Percentiles rank a stretch among this genome's conserved stretches.
These are phyloP conservation scores for Amesomyces nigricolor DNA, from an alignment of 2,329 filamentous ascomycete genomes.

Conservation along the genomic window DNA sequence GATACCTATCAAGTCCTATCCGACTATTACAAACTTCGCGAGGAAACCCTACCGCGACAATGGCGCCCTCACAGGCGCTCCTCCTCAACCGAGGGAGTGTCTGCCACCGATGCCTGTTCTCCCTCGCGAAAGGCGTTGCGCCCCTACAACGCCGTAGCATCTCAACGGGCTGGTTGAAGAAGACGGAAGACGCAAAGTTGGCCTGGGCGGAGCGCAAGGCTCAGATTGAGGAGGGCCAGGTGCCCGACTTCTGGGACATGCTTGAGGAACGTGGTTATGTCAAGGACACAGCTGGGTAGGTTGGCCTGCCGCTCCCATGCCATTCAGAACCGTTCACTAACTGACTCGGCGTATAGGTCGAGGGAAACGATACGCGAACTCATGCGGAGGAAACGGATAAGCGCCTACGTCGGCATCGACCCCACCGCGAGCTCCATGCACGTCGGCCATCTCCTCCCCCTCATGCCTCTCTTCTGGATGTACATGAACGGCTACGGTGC, in stretches of 20 bases:
- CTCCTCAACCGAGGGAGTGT: slow-evolving; percentile 16
- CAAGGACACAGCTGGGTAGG: slow-evolving; percentile 69
- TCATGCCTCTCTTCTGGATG: slow-evolving; percentile 83
- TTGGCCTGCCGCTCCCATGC: slow-evolving; percentile 6
- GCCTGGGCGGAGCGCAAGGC: slow-evolving; percentile 46
- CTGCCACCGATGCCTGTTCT: slow-evolving; percentile 18
- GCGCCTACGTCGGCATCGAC: slow-evolving; percentile 75
- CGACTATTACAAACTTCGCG: neutral
- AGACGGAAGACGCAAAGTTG: slow-evolving; percentile 37
- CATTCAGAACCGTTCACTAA: neutral
- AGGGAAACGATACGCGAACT: slow-evolving; percentile 51
- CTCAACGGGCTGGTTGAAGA: slow-evolving; percentile 36
- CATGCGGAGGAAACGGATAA: slow-evolving; percentile 60
- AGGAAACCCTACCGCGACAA: slow-evolving; percentile 4
- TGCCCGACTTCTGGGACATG: slow-evolving; percentile 53
- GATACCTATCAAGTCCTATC: neutral
- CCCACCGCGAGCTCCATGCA: slow-evolving; percentile 76
- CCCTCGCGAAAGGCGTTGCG: neutral
- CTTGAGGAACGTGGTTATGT: slow-evolving; percentile 68
- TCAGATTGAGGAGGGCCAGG: slow-evolving; percentile 45
- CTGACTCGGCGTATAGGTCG: slow-evolving; percentile 31
- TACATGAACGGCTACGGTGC: slow-evolving; percentile 68
- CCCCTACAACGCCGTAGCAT: slow-evolving; percentile 12
- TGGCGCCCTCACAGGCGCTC: slow-evolving; percentile 19
- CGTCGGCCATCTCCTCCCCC: slow-evolving; percentile 70